Evolutionary conservation across 2,329 filamentous ascomycete genomes (phyloP).

Genomic region (Septoria petroselini): DNA sequence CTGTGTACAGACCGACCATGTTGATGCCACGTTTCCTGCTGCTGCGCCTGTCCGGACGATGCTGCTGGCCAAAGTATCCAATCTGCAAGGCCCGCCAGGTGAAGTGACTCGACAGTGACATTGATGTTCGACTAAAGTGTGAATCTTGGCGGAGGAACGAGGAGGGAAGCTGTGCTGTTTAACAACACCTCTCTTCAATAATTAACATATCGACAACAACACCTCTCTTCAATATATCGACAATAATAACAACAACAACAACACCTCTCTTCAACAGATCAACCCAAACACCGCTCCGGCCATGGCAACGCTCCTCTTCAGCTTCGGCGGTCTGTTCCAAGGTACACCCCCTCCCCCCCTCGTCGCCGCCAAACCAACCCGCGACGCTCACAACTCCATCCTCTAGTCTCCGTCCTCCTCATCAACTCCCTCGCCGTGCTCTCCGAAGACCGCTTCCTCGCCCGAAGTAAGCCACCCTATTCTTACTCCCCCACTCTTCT

Average conservation of each 20-base stretch:
- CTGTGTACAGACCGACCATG: constrained; percentile 1
- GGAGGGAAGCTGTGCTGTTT: background rate
- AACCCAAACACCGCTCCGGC: constrained; percentile 1
- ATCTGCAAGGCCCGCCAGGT: constrained; percentile 28
- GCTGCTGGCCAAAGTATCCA: constrained; percentile 12
- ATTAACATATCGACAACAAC: constrained; percentile 8
- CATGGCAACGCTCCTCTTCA: constrained; percentile 58
- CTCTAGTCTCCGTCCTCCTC: constrained; percentile 73
- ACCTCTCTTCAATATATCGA: constrained; percentile 14
- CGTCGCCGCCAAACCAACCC: no score
- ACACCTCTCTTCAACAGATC: constrained; percentile 13
- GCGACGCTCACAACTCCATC: constrained; percentile 10
- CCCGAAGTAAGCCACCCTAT: constrained; percentile 59
- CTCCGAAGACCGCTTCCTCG: constrained; percentile 91
- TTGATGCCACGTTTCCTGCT: background rate
- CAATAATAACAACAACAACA: background rate
- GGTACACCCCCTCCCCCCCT: constrained; percentile 45
- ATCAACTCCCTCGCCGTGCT: constrained; percentile 92
- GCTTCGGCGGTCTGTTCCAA: constrained; percentile 69
- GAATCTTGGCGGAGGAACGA: constrained; percentile 4
- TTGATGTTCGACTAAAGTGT: constrained; percentile 11
- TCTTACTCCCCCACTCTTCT: background rate
- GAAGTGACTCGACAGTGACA: constrained; percentile 24
- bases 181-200: background rate
- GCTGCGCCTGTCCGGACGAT: background rate